These are phyloP conservation scores for Xanthoconium purpureum DNA, from an alignment of 768 basidiomycete genomes.

Conservation along the genomic window DNA sequence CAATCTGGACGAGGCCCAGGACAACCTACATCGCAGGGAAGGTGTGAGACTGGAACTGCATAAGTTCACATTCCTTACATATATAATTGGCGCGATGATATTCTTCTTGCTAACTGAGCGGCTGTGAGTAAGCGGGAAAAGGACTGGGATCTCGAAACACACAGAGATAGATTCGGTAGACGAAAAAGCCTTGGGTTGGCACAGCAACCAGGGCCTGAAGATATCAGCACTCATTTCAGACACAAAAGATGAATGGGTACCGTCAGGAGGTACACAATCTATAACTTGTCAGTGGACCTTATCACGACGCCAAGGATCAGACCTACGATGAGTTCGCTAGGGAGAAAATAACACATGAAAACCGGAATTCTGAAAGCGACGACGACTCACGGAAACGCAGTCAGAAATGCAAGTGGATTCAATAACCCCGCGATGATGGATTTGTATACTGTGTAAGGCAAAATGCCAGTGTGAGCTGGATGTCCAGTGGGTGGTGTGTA, in stretches of 20 bases:
- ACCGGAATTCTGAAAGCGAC: background rate
- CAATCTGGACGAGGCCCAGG: background rate
- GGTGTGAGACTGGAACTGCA: background rate
- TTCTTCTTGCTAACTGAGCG: background rate
- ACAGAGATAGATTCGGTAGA: conserved; percentile 15
- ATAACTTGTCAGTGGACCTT: background rate
- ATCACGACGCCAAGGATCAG: background rate
- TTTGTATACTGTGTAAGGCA: background rate
- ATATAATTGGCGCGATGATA: background rate
- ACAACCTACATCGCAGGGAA: background rate
- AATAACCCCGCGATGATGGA: background rate
- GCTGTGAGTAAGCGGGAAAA: background rate
- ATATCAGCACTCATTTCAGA: background rate
- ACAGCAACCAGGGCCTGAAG: conserved; percentile 1
- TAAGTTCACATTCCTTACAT: background rate
- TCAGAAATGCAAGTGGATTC: background rate
- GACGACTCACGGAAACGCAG: background rate
- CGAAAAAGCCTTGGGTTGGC: conserved; percentile 8
- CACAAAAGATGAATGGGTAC: background rate
- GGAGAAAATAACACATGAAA: background rate
- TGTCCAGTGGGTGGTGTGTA: too few species aligned
- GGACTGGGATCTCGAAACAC: background rate
- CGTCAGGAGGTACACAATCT: conserved; percentile 1
- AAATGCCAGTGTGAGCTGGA: background rate
- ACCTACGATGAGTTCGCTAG: conserved; percentile 8